Evolutionary conservation across 768 basidiomycete species (phyloP), one percentile per base, ranked within the genome.

Genomic region (Paxillus involutus): DNA sequence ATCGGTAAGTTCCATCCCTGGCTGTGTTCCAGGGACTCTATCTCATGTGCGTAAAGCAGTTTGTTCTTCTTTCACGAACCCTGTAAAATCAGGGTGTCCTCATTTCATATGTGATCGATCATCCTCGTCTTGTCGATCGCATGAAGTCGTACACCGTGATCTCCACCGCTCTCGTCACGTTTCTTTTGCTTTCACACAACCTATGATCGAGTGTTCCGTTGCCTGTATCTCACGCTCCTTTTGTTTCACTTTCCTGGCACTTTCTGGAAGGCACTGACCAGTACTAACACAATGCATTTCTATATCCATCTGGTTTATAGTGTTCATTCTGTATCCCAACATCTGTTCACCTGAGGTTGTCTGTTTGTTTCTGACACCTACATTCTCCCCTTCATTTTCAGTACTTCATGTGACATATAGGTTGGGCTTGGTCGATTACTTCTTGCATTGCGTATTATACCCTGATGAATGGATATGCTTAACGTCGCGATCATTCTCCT

Each of bases 1-100:
- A 55, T 53, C 47, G 6, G 60, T 66, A 49, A 53, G 64, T 17
- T 19, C 49, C 6, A 42, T 48, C 49, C 39, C 33, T 16, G 16
- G 13, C n/a, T 9, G 16, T 48, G 24, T 52, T 47, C 24, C 16
- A 30, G 2, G 16, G 30, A 33, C 52, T 24, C 6, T 0, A 14
- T 24, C 50, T 39, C 17, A 42, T 35, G 41, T 48, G 39, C 32
- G 44, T 16, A 35, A 58, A 58, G 59, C 44, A 49, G 46, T 13
- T 47, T 40, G 32, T 21, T 47, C 45, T 35, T 47, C 24, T 12
- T 47, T 47, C 33, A 10, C 32, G 37, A 39, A 33, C 29, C 44
- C 13, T 47, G 30, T 39, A 62, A 65, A 59, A 52, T 36, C 48
- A 24, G 47, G 54, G 45, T 49, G 52, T 52, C 29, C n/a, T 26